Evolutionary conservation across 768 basidiomycete species (phyloP).

Genomic region (Crassisporium funariophilum): DNA sequence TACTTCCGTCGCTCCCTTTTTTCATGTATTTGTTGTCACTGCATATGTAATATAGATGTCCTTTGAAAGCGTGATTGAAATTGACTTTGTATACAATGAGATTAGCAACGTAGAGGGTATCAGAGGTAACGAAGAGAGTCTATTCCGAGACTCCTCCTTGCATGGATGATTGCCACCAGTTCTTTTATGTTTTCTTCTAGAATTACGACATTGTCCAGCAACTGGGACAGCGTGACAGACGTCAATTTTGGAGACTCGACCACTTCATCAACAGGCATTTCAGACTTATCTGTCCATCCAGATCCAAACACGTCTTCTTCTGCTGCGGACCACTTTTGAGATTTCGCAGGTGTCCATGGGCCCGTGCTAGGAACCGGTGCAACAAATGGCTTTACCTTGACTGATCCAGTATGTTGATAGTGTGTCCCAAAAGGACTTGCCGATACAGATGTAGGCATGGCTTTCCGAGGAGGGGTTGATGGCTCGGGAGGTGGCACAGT

Average conservation of each 20-base stretch:
- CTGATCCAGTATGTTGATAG: constrained; percentile 75
- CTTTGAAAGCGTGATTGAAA: no score
- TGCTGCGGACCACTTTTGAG: constrained; percentile 52
- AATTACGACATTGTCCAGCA: constrained; percentile 93
- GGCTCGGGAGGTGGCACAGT: constrained; percentile 40
- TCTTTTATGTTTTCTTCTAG: constrained; percentile 96
- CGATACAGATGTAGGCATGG: constrained; percentile 43
- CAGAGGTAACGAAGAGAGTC: constrained; percentile 79
- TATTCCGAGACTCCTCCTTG: constrained; percentile 80
- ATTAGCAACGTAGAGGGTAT: no score
- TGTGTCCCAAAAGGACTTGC: constrained; percentile 85
- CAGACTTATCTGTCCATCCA: constrained; percentile 43
- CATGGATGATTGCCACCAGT: constrained; percentile 81
- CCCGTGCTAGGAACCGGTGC: constrained; percentile 60
- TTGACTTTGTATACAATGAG: no score
- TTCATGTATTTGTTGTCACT: constrained; percentile 2
- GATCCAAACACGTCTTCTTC: constrained; percentile 76
- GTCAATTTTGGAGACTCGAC: constrained; percentile 28
- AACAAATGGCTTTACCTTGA: constrained; percentile 70
- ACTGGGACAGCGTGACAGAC: constrained; percentile 73
- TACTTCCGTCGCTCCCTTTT: no score
- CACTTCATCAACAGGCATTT: constrained; percentile 35
- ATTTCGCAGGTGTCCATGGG: constrained; percentile 64
- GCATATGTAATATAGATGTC: no score
- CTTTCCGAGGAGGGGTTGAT: constrained; percentile 45